Evolutionary conservation across 768 basidiomycete genomes (phyloP), one percentile per base, ranked within the genome.

Genomic region (Tricholoma hemisulphureum): DNA sequence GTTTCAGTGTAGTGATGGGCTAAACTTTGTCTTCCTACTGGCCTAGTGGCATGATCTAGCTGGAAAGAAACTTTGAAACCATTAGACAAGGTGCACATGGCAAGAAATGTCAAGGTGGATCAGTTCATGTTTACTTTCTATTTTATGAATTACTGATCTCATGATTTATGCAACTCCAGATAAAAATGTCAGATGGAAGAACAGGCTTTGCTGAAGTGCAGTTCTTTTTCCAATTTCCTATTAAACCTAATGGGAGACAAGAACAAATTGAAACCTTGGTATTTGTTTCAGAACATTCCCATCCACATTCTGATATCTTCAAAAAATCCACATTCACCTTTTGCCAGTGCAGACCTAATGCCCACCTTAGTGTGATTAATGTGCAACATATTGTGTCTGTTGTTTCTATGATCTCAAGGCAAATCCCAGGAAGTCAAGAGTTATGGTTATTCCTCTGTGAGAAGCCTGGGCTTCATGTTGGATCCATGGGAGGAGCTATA

Each of bases 231-330:
- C 43, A 46, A 26, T 46, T 46, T 46, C 23, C 23, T 46, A 46
- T 46, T 46, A 21, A 26, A 11, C 23, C 11, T 46, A 23, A 46
- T 46, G 43, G 43, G 43, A 23, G 24, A 46, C 43, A 5, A 6
- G 31, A 46, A 26, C 23, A 46, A 46, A 46, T 46, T 46, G 43
- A 46, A 46, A 52, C 51, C 13, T 34, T 52, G 28, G 51, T 34
- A 35, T 24, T 31, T 31, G 50, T 51, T 28, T 28, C 23, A 31
- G 28, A 31, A 13, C 34, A 51, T 31, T 16, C 29, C 14, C n/a
- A 32, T 14, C 51, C 51, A 32, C 21, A 32, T 52, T n/a, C n/a
- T 37, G 29, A 34, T 23, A 32, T 52, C 28, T 24, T 52, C 13
- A 21, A 52, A 37, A 21, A 52, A 32, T 32, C 34, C 4, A 23